These are phyloP conservation scores for Rhizoclosmatium sp. DNA, from an alignment of 192 early-diverging fungal genomes.

Conservation along the genomic window DNA sequence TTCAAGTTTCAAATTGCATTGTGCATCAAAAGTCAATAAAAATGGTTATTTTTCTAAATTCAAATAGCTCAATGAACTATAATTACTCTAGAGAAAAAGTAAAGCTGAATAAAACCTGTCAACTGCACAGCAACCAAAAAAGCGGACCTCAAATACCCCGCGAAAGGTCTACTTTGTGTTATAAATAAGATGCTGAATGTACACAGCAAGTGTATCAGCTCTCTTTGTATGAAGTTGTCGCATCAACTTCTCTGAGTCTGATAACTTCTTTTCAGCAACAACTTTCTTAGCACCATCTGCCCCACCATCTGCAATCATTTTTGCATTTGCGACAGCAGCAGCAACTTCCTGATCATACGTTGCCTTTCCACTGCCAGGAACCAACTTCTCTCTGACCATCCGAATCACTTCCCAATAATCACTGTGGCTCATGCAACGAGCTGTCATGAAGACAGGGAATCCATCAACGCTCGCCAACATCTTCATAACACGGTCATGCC, in stretches of 20 bases:
- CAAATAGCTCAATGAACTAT: neutral
- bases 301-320: slow-evolving; percentile 4
- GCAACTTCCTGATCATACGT: neutral
- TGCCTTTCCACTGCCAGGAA: neutral
- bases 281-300: neutral
- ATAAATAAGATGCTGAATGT: slow-evolving; percentile 25
- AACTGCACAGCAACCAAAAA: too few species aligned
- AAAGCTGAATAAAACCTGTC: neutral
- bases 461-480: slow-evolving; percentile 43
- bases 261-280: neutral
- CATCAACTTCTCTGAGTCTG: slow-evolving; percentile 28
- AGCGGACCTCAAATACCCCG: too few species aligned
- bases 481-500: slow-evolving; percentile 44
- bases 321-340: neutral
- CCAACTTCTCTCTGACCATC: slow-evolving; percentile 12
- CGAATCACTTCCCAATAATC: slow-evolving; percentile 51
- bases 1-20: too few species aligned
- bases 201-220: slow-evolving; percentile 39
- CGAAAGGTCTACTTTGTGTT: neutral
- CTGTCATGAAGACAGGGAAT: slow-evolving; percentile 52
- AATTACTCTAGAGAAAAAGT: neutral
- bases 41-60: neutral
- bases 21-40: neutral
- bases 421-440: slow-evolving; percentile 52
- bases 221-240: slow-evolving; percentile 43